These are phyloP conservation scores for Pythium sukuiense DNA, from an alignment of 352 stramenopile genomes.

Conservation along the genomic window DNA sequence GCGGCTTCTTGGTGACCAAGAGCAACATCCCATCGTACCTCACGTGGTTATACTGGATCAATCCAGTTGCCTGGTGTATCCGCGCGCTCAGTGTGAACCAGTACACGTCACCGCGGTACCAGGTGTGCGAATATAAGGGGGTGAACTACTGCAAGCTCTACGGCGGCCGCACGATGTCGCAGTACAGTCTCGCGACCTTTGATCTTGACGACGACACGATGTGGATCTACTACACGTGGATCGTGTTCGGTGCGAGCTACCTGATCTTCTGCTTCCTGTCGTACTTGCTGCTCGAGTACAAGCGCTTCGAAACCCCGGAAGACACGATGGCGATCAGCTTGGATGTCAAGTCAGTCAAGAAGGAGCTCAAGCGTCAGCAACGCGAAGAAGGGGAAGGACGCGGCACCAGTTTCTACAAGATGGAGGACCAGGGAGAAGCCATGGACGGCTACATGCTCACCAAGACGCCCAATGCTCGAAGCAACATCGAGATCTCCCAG, in stretches of 20 bases:
- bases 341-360: conserved; percentile 27
- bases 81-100: conserved; percentile 66
- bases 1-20: conserved; percentile 64
- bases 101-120: conserved; percentile 46
- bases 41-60: conserved; percentile 82
- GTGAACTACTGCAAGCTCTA: conserved; percentile 54
- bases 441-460: conserved; percentile 28
- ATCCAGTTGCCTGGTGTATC: conserved; percentile 66
- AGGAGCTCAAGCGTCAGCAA: conserved; percentile 15
- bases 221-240: conserved; percentile 64
- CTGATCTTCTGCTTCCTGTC: conserved; percentile 32
- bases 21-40: conserved; percentile 62
- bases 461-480: conserved; percentile 8
- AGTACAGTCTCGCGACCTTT: conserved; percentile 53
- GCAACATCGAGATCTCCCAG: not conserved
- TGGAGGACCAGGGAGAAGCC: conserved; percentile 4
- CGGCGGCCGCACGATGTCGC: conserved; percentile 33
- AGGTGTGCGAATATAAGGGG: conserved; percentile 45
- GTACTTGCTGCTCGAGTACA: conserved; percentile 37
- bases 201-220: conserved; percentile 41
- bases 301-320: conserved; percentile 32
- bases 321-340: conserved; percentile 37
- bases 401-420: conserved; percentile 2
- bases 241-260: conserved; percentile 52
- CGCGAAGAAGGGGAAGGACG: conserved; percentile 6